Percentiles rank a stretch among this genome's conserved stretches.
phyloP scores from a whole-genome alignment of 2,329 filamentous ascomycete species.

The Phaeophleospora eucalypticola region DNA sequence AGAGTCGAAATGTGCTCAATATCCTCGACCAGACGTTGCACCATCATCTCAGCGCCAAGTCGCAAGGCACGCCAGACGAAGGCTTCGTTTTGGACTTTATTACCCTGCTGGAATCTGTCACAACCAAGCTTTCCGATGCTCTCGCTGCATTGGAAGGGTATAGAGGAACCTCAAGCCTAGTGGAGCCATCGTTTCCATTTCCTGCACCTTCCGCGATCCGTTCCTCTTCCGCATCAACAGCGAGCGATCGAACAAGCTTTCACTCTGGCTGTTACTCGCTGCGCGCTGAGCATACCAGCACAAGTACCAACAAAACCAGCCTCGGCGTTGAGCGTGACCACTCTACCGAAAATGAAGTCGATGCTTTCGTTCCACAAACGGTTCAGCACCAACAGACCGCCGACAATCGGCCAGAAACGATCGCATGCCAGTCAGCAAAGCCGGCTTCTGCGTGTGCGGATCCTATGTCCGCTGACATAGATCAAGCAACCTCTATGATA shows the following conservation, averaged over 20 bases:
- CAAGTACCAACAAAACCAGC: too few relatives aligned
- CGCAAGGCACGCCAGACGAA: not conserved
- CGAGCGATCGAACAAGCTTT: not conserved
- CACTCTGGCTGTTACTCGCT: too few relatives aligned
- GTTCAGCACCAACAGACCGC: too few relatives aligned
- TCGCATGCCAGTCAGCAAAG: not conserved
- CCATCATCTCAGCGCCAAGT: not conserved
- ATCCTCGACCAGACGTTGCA: not conserved
- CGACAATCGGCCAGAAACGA: not conserved
- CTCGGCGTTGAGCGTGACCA: too few relatives aligned
- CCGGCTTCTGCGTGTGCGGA: not conserved
- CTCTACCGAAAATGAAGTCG: too few relatives aligned
- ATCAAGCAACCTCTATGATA: not conserved
- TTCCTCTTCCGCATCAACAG: not conserved
- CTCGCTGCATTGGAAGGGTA: not conserved
- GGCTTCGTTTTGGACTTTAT: not conserved
- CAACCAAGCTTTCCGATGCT: not conserved
- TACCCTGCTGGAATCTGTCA: not conserved
- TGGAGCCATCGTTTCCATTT: not conserved
- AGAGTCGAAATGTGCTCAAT: not conserved
- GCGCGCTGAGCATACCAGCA: not conserved
- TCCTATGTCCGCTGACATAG: not conserved
- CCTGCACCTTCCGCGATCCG: not conserved
- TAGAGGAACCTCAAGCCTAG: not conserved
- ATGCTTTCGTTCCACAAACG: too few relatives aligned